phyloP scores from a whole-genome alignment of 768 basidiomycete genomes.

The Mycena polygramma region DNA sequence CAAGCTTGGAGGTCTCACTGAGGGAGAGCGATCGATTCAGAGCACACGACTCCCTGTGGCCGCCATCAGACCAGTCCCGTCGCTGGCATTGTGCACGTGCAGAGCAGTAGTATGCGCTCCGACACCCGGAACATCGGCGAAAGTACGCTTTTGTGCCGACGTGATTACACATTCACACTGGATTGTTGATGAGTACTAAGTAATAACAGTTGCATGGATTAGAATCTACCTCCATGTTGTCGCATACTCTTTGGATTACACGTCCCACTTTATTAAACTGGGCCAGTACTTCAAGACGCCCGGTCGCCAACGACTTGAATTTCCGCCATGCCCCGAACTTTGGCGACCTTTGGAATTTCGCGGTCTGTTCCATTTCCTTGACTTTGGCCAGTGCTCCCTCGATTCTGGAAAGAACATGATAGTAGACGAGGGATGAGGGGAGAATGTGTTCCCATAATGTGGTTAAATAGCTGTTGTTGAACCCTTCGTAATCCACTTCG shows the following conservation, averaged over 20 bases:
- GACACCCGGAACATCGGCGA: conserved; percentile 4
- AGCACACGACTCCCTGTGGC: background rate
- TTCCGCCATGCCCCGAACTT: background rate
- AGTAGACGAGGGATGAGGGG: too few relatives aligned
- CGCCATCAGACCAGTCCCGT: background rate
- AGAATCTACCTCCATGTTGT: background rate
- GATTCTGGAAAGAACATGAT: too few relatives aligned
- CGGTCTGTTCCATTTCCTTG: too few relatives aligned
- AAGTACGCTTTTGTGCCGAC: background rate
- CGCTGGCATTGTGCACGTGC: background rate
- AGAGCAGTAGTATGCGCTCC: conserved; percentile 9
- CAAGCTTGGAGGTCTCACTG: too few relatives aligned
- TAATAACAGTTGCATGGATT: background rate
- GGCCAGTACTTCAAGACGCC: background rate
- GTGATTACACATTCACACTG: too few relatives aligned
- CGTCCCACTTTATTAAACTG: background rate
- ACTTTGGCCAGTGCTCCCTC: too few relatives aligned
- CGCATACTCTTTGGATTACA: background rate
- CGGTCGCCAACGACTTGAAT: background rate
- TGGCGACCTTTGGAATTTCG: too few relatives aligned
- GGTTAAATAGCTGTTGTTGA: too few relatives aligned
- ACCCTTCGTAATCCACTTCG: too few relatives aligned
- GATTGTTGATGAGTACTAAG: too few relatives aligned
- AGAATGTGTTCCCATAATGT: too few relatives aligned
- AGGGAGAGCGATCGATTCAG: too few relatives aligned